These are phyloP conservation scores for Saururus chinensis DNA, from an alignment of 164 flowering plant species.

Conservation along the genomic window DNA sequence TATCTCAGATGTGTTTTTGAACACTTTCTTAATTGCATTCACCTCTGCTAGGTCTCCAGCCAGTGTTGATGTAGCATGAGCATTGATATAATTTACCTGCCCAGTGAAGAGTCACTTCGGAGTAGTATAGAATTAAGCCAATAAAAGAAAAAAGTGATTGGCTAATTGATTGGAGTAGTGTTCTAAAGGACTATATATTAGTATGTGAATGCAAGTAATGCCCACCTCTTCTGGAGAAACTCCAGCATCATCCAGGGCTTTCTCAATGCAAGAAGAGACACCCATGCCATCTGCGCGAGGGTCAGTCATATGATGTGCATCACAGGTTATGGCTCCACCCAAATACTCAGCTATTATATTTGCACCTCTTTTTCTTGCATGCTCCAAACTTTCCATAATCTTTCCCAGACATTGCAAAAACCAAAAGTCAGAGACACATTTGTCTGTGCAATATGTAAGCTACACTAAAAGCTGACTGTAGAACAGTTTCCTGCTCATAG, in stretches of 20 bases:
- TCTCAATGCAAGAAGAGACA: constrained; percentile 55
- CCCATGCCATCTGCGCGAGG: constrained; percentile 64
- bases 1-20: constrained; percentile 52
- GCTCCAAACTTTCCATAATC: constrained; percentile 68
- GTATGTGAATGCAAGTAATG: not conserved
- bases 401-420: constrained; percentile 6
- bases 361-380: constrained; percentile 57
- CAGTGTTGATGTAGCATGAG: constrained; percentile 62
- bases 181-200: not conserved
- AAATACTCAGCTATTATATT: constrained; percentile 51
- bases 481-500: not conserved
- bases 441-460: not conserved
- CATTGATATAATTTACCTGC: constrained; percentile 61
- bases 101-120: not conserved
- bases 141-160: not conserved
- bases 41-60: constrained; percentile 66
- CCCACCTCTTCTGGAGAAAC: constrained; percentile 67
- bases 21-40: constrained; percentile 55
- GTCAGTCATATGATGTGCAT: constrained; percentile 74
- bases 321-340: constrained; percentile 59
- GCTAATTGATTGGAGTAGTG: not conserved
- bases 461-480: not conserved
- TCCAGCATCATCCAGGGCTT: constrained; percentile 52
- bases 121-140: not conserved
- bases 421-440: not conserved